Conservation (phyloP, 345 rosid species). For the Bretschneidera sinensis region DNA sequence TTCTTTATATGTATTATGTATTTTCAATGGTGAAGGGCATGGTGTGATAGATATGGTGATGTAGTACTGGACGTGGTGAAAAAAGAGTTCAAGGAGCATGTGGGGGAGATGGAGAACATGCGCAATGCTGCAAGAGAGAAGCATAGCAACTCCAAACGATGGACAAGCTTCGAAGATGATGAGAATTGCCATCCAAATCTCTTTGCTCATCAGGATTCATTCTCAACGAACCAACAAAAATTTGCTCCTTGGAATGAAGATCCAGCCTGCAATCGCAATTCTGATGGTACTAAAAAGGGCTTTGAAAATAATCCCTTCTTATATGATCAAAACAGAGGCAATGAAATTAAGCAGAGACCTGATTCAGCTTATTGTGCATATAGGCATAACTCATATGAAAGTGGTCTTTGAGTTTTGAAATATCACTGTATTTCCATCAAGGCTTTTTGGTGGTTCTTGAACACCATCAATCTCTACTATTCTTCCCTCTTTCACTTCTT, state of each 20-base stretch:
- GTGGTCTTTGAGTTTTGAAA: too few relatives aligned
- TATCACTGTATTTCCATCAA: too few relatives aligned
- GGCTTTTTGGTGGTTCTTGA: too few relatives aligned
- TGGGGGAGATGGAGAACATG: slow-evolving; percentile 59
- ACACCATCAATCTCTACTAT: too few relatives aligned
- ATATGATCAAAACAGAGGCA: slow-evolving; percentile 4
- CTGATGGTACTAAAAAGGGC: neutral
- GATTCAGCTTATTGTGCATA: slow-evolving; percentile 14
- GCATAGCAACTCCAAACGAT: slow-evolving; percentile 32
- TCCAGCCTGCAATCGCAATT: neutral
- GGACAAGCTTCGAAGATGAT: slow-evolving; percentile 62
- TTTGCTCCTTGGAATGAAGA: neutral
- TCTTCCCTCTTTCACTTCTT: too few relatives aligned
- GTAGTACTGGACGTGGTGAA: slow-evolving; percentile 66
- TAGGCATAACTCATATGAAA: too few relatives aligned
- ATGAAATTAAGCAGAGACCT: slow-evolving; percentile 14
- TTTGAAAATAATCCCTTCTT: slow-evolving; percentile 14
- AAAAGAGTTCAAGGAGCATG: slow-evolving; percentile 73
- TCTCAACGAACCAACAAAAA: neutral
- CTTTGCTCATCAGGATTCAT: slow-evolving; percentile 21
- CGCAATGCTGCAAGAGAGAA: slow-evolving; percentile 42
- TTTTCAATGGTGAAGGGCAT: slow-evolving; percentile 34
- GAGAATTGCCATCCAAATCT: slow-evolving; percentile 59
- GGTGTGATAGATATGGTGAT: slow-evolving; percentile 68
- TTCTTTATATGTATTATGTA: neutral